A percentile compares a stretch with the other conserved stretches of the same genome.
These are phyloP conservation scores for Aspergillus sp. DNA, from an alignment of 2,329 filamentous ascomycete genomes.

Conservation along the genomic window DNA sequence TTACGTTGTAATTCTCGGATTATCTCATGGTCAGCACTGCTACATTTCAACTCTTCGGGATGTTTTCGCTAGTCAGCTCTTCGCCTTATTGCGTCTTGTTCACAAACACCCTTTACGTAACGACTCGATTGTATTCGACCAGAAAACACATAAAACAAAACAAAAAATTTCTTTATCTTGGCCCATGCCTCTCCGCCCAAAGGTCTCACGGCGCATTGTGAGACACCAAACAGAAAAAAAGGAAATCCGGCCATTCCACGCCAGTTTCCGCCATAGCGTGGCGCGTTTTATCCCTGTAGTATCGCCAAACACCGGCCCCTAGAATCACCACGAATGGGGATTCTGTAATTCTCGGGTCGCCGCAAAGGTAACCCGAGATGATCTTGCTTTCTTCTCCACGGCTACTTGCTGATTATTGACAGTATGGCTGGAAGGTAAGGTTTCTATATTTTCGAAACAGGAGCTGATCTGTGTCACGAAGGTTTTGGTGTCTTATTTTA, in stretches of 20 bases:
- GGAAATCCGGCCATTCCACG: conserved; percentile 11
- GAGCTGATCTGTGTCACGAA: no score
- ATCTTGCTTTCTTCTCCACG: no score
- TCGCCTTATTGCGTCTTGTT: conserved; percentile 32
- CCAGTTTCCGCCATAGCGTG: conserved; percentile 13
- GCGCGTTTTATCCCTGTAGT: conserved; percentile 17
- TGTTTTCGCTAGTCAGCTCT: conserved; percentile 36
- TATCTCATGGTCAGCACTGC: conserved; percentile 39
- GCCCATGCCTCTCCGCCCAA: conserved; percentile 3
- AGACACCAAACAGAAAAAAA: conserved; percentile 7
- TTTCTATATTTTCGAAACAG: no score
- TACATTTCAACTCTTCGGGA: conserved; percentile 31
- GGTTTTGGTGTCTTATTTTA: no score
- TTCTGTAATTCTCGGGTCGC: background rate
- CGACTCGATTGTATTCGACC: conserved; percentile 37
- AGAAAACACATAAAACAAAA: conserved; percentile 13
- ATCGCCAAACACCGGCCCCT: conserved; percentile 8
- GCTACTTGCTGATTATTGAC: background rate
- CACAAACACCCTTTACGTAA: conserved; percentile 31
- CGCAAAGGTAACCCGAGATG: background rate
- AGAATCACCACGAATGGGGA: background rate
- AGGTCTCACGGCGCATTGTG: background rate
- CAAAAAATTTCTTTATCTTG: background rate
- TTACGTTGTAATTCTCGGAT: conserved; percentile 42
- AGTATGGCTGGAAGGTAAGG: background rate